Conservation (phyloP, 345 rosid species). For the Carallia pectinifolia region DNA sequence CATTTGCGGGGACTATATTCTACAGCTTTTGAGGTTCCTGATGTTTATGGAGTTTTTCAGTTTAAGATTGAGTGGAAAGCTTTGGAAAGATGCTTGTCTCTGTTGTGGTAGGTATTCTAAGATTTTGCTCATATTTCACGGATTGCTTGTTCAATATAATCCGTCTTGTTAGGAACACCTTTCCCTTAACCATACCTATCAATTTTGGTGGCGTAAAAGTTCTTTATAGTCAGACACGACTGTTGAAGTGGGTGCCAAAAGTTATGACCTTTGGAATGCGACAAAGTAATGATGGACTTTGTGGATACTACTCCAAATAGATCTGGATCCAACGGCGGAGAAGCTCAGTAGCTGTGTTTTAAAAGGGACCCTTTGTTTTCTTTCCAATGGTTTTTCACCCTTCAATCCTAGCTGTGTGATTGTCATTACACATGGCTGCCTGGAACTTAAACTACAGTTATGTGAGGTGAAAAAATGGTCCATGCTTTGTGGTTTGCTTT, state of each 20-base stretch:
- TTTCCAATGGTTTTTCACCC: too few relatives aligned
- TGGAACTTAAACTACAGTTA: too few relatives aligned
- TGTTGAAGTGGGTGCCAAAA: neutral
- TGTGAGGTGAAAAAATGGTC: too few relatives aligned
- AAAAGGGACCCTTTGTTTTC: too few relatives aligned
- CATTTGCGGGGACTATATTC: slow-evolving; percentile 49
- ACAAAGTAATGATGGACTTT: too few relatives aligned
- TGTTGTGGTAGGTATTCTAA: slow-evolving; percentile 52
- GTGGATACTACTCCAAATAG: too few relatives aligned
- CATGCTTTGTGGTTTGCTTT: too few relatives aligned
- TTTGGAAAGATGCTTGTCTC: slow-evolving; percentile 59
- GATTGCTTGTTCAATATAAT: neutral
- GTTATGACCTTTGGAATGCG: neutral
- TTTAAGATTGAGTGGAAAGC: slow-evolving; percentile 57
- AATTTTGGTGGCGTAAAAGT: neutral
- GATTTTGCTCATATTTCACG: slow-evolving; percentile 1
- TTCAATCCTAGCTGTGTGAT: too few relatives aligned
- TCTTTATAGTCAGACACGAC: too few relatives aligned
- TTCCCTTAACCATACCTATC: neutral
- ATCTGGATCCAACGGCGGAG: too few relatives aligned
- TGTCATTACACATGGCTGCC: too few relatives aligned
- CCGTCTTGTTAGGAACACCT: neutral
- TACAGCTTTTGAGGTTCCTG: slow-evolving; percentile 60
- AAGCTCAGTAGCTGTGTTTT: too few relatives aligned
- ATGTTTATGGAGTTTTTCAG: slow-evolving; percentile 67